A percentile compares a stretch with the other conserved stretches of the same genome.
Conservation (phyloP, 441 rosid genomes). For the Kokia cookei region DNA sequence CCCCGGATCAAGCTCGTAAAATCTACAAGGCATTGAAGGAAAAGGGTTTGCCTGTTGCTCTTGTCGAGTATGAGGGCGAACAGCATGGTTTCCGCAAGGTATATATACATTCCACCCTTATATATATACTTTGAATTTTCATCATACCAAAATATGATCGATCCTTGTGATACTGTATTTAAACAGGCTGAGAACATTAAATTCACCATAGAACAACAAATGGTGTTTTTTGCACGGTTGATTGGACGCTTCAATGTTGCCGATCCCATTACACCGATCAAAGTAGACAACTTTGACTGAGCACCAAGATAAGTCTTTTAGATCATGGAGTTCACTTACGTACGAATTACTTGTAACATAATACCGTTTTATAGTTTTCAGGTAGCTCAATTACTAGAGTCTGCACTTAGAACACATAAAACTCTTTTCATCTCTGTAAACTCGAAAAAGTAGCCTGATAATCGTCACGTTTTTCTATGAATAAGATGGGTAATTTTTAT, state of each 20-base stretch:
- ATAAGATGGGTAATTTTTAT: background rate
- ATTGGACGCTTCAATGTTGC: constrained; percentile 63
- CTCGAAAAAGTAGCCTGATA: background rate
- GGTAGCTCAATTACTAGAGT: background rate
- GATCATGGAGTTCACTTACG: background rate
- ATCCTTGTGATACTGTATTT: background rate
- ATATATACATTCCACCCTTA: constrained; percentile 6
- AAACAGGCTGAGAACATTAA: constrained; percentile 83
- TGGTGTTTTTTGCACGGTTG: constrained; percentile 74
- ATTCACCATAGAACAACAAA: constrained; percentile 82
- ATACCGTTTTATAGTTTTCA: background rate
- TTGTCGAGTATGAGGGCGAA: constrained; percentile 87
- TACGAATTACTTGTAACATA: background rate
- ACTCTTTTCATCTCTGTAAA: background rate
- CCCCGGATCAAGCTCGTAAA: constrained; percentile 79
- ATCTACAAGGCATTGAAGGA: constrained; percentile 69
- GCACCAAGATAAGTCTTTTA: background rate
- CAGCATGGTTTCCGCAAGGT: constrained; percentile 95
- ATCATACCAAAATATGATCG: background rate
- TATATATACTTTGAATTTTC: background rate
- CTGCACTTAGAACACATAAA: background rate
- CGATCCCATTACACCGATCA: constrained; percentile 63
- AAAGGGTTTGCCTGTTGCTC: constrained; percentile 87
- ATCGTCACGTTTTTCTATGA: background rate
- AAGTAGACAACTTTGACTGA: constrained; percentile 65